Base-by-base conservation (phyloP, 2,329 filamentous ascomycete genomes). In the Furcasterigmium sp. region DNA sequence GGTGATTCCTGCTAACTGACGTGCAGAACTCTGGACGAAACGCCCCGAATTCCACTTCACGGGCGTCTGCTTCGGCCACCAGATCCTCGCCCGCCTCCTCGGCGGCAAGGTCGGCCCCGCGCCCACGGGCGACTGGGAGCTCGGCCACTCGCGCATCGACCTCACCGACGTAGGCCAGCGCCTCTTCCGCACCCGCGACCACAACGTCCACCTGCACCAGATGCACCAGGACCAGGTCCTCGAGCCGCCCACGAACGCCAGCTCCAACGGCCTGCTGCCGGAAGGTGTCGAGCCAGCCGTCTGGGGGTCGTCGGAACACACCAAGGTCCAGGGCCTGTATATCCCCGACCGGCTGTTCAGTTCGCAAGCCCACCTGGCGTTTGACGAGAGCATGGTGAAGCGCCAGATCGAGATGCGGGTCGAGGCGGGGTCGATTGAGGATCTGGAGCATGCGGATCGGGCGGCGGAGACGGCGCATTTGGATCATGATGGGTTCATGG, bases 41-140 rank as follows among this genome's bases (percentile, higher is more conserved):
- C 64, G 72, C 2, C 73, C 74, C 2, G 67, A 75, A 17, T 72
- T 79, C 37, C 69, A 70, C 26, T 64, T 91, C 26, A 77, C 90
- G 15, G 87, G 87, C 3, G 79, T 91, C 9, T 93, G 87, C 61
- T 91, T 90, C 59, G 87, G 87, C 6, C 87, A 91, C 56, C 87
- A 91, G 61, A 82, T 93, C 49, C 69, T 93, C 25, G 82, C 80
- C 2, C 75, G 87, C 23, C 84, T 87, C 2, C 61, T 89, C 45
- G 85, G 82, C 6, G 76, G 70, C n/a, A 76, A 78, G 49, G 83
- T 91, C 2, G 81, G 72, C 14, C 70, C 80, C 23, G 82, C 79
- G 49, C 75, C 82, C 13, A 62, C 68, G 15, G 82, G 82, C 8
- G 65, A 75, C 19, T 93, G 87, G 87, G 87, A 93, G 57, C 68